phyloP scores from a whole-genome alignment of 1,284 basidiomycete species.

The Ceratorhiza oryzae-sativae region DNA sequence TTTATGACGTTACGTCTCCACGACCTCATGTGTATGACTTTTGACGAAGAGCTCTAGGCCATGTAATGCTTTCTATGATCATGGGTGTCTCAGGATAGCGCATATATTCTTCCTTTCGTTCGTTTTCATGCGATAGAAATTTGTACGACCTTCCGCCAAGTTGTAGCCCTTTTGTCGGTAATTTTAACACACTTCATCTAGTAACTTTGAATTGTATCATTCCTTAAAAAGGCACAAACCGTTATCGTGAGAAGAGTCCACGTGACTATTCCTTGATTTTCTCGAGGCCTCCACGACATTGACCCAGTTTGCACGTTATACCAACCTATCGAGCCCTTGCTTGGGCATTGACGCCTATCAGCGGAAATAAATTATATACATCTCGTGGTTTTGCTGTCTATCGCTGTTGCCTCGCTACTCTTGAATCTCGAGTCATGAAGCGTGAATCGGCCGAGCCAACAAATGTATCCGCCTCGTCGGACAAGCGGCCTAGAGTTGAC shows the following conservation, averaged over 20 bases:
- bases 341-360: background rate
- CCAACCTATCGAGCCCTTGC: background rate
- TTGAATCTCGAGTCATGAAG: conserved; percentile 22
- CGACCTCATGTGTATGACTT: background rate
- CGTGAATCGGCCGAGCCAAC: conserved; percentile 21
- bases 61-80: background rate
- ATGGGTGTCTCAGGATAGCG: background rate
- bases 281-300: background rate
- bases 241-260: background rate
- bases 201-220: background rate
- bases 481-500: conserved; percentile 24
- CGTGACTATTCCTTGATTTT: background rate
- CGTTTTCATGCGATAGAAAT: background rate
- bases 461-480: background rate
- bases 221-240: background rate
- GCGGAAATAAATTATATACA: too few species aligned
- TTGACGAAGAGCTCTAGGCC: background rate
- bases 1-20: background rate
- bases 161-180: background rate
- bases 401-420: too few species aligned
- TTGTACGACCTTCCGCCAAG: background rate
- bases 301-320: background rate
- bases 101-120: background rate
- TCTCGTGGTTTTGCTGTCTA: too few species aligned
- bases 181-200: background rate